phyloP scores from a whole-genome alignment of 495 filamentous ascomycete species.

The Podospora comata region DNA sequence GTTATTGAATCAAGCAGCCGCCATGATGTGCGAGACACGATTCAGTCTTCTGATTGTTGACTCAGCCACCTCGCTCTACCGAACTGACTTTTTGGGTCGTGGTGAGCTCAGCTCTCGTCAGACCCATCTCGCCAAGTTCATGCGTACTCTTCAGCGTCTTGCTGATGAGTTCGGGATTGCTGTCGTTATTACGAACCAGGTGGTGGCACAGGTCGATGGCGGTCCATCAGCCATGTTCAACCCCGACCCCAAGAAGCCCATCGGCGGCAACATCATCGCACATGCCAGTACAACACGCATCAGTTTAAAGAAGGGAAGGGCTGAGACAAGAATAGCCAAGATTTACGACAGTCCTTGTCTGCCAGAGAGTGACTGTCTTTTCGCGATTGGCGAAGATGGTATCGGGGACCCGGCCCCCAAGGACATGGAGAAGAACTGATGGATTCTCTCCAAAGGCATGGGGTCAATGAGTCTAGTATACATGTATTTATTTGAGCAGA shows the following conservation, averaged over 20 bases:
- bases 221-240: constrained; percentile 97
- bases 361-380: constrained; percentile 92
- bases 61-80: constrained; percentile 88
- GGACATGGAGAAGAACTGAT: constrained; percentile 74
- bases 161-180: constrained; percentile 98
- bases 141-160: constrained; percentile 88
- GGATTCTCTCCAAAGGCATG: neutral
- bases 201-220: constrained; percentile 96
- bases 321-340: constrained; percentile 94
- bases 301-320: constrained; percentile 90
- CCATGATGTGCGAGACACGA: constrained; percentile 99
- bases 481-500: constrained; percentile 9
- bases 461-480: neutral
- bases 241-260: constrained; percentile 97
- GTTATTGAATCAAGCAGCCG: constrained; percentile 86
- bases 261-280: constrained; percentile 97
- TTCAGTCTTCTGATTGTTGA: constrained; percentile 96
- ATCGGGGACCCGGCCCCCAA: constrained; percentile 95
- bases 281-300: constrained; percentile 89
- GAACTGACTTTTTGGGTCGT: constrained; percentile 92
- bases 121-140: constrained; percentile 93
- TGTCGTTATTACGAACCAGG: constrained; percentile 97
- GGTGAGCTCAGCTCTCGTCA: constrained; percentile 89
- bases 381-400: constrained; percentile 94
- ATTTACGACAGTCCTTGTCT: constrained; percentile 98